Evolutionary conservation across 1,284 basidiomycete genomes (phyloP).

Genomic region (Paramarasmius palmivorus): DNA sequence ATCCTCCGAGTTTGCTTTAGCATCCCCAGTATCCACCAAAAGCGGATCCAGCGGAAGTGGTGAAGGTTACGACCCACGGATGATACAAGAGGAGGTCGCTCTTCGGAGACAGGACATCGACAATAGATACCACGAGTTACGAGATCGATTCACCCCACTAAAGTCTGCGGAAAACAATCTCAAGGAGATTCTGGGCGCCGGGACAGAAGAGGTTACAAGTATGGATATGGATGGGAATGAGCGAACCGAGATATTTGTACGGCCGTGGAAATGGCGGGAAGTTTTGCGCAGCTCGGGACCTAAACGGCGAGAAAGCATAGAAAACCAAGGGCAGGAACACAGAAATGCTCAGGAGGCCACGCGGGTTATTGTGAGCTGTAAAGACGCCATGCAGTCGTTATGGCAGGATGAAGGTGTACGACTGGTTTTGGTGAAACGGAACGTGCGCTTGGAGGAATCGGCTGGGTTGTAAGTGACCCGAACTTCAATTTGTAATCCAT

Average conservation of each 20-base stretch:
- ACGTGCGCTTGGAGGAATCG: slow-evolving; percentile 50
- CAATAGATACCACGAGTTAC: slow-evolving; percentile 46
- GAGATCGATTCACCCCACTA: slow-evolving; percentile 52
- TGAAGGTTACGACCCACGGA: no score
- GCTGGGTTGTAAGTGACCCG: slow-evolving; percentile 56
- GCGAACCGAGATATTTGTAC: slow-evolving; percentile 6
- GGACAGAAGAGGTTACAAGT: slow-evolving; percentile 38
- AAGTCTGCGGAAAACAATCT: slow-evolving; percentile 56
- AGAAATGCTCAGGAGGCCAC: slow-evolving; percentile 31
- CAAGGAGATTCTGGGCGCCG: slow-evolving; percentile 49
- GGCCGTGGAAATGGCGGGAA: slow-evolving; percentile 12
- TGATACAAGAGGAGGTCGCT: background rate
- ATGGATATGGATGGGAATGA: slow-evolving; percentile 6
- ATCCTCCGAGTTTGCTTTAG: no score
- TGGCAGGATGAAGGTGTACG: slow-evolving; percentile 50
- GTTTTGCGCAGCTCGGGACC: slow-evolving; percentile 1
- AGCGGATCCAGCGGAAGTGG: no score
- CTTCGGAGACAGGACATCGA: background rate
- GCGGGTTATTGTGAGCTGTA: slow-evolving; percentile 41
- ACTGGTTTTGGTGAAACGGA: slow-evolving; percentile 38
- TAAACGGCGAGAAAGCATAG: background rate
- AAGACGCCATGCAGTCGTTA: slow-evolving; percentile 48
- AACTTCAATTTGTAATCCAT: slow-evolving; percentile 5
- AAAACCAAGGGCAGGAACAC: background rate
- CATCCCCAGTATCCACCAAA: no score